Conservation (phyloP, 257 asterid species). For the Euphrasia confusa region DNA sequence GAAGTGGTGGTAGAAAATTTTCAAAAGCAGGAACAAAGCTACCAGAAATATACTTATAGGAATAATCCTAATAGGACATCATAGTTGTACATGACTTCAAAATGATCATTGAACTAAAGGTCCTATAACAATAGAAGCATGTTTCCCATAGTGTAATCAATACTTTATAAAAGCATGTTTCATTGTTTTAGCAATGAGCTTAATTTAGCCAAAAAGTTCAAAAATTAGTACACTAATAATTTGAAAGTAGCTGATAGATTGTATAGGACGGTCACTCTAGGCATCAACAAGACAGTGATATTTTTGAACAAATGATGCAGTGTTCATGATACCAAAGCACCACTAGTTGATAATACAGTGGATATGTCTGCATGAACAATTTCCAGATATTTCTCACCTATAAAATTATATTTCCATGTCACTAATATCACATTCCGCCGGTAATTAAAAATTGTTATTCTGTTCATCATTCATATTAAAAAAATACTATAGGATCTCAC, state of each 20-base stretch:
- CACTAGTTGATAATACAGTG: background rate
- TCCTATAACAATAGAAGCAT: background rate
- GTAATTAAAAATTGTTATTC: too few species aligned
- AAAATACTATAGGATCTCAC: constrained; percentile 30
- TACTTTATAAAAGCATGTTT: background rate
- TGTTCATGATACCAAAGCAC: too few species aligned
- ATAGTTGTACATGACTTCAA: background rate
- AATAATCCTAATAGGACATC: background rate
- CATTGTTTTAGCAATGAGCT: background rate
- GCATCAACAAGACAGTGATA: too few species aligned
- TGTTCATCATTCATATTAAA: too few species aligned
- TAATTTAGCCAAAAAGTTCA: background rate
- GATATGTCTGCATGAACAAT: background rate
- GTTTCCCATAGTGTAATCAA: background rate
- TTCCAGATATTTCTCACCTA: background rate
- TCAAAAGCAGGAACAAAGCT: constrained; percentile 2
- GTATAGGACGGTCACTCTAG: too few species aligned
- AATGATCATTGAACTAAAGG: constrained; percentile 1
- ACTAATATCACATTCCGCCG: too few species aligned
- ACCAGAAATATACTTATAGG: constrained; percentile 11
- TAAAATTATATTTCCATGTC: too few species aligned
- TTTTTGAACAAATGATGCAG: too few species aligned
- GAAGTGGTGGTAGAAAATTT: background rate
- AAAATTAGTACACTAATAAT: too few species aligned
- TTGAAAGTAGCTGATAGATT: too few species aligned